Conservation (phyloP, 345 rosid species). For the Eucalyptus marginata region DNA sequence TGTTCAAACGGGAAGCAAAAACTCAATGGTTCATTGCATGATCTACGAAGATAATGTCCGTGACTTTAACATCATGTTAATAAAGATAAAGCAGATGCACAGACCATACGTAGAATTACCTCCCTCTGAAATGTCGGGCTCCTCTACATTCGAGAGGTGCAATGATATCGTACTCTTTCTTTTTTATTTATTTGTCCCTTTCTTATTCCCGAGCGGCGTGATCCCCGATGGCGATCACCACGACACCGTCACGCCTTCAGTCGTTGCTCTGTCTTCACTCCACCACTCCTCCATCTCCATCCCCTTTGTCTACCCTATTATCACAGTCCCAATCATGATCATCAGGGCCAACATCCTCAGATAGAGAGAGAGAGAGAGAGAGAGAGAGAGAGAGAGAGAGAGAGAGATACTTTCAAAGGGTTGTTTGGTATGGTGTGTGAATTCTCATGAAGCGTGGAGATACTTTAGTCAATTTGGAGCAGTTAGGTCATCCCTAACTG, state of each 20-base stretch:
- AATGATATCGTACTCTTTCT: neutral
- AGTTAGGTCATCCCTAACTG: neutral
- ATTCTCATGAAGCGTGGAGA: neutral
- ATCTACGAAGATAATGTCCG: neutral
- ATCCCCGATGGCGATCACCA: neutral
- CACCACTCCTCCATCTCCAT: neutral
- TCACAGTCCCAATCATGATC: neutral
- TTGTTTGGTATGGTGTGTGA: neutral
- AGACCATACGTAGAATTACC: neutral
- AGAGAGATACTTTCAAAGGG: neutral
- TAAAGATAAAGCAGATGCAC: neutral
- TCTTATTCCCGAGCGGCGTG: neutral
- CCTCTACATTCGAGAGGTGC: neutral
- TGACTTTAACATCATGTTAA: neutral
- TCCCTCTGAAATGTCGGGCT: neutral
- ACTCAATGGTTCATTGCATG: neutral
- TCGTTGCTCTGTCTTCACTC: neutral
- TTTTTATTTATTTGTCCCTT: neutral
- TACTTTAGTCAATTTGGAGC: neutral
- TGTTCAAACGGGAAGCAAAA: neutral
- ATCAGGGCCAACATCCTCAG: neutral
- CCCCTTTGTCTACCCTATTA: neutral
- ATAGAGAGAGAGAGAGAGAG: neutral
- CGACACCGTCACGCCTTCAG: neutral
- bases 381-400: neutral